phyloP scores from a whole-genome alignment of 2,329 filamentous ascomycete species.

The Aphanocladium album region DNA sequence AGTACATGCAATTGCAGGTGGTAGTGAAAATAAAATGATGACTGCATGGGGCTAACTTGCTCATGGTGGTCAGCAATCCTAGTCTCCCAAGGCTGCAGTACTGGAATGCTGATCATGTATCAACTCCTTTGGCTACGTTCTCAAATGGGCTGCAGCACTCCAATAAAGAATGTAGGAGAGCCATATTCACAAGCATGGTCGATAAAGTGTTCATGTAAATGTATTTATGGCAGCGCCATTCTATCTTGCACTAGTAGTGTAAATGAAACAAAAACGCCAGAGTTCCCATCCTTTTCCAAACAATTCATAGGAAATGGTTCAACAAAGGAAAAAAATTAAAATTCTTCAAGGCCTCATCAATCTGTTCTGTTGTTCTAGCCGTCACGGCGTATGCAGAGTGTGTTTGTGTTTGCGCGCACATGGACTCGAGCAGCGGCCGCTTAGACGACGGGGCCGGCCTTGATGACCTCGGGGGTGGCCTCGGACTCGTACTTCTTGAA shows the following conservation, averaged over 20 bases:
- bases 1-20: too few relatives aligned
- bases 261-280: conserved; percentile 13
- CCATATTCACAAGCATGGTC: background rate
- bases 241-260: conserved; percentile 11
- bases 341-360: conserved; percentile 9
- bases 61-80: background rate
- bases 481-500: conserved; percentile 92
- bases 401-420: background rate
- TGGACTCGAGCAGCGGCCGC: background rate
- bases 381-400: conserved; percentile 7
- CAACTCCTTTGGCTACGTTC: too few relatives aligned
- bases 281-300: conserved; percentile 3
- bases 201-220: background rate
- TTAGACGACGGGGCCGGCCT: conserved; percentile 50
- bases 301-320: conserved; percentile 3
- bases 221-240: conserved; percentile 12
- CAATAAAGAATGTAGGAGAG: background rate
- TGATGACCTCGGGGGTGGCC: conserved; percentile 74
- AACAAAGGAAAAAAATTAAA: conserved; percentile 6
- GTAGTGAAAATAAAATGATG: background rate
- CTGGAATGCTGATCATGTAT: background rate
- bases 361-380: conserved; percentile 13
- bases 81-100: background rate
- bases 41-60: background rate
- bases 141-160: too few relatives aligned